Percentiles rank a stretch among this genome's conserved stretches.
phyloP scores from a whole-genome alignment of 768 basidiomycete genomes.

The Serendipita indica region DNA sequence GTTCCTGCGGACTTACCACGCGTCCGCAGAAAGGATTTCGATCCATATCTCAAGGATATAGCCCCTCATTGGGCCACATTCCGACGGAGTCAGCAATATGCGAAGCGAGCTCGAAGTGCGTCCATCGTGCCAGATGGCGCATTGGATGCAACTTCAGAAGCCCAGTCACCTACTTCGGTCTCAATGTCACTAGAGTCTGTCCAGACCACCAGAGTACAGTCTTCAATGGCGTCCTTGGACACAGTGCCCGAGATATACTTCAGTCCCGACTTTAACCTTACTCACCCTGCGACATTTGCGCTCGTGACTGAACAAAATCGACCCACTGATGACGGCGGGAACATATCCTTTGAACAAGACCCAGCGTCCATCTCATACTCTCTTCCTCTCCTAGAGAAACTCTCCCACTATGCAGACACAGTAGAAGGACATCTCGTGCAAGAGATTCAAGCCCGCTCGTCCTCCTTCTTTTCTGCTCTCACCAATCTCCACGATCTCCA shows the following conservation, averaged over 20 bases:
- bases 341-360: constrained; percentile 26
- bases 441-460: constrained; percentile 80
- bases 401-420: constrained; percentile 84
- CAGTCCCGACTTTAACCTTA: constrained; percentile 57
- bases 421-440: constrained; percentile 88
- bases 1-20: constrained; percentile 64
- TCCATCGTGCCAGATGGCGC: background rate
- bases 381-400: constrained; percentile 67
- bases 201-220: constrained; percentile 16
- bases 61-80: constrained; percentile 66
- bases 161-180: background rate
- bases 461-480: constrained; percentile 92
- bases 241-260: constrained; percentile 76
- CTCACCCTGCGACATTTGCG: constrained; percentile 62
- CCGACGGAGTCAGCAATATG: constrained; percentile 26
- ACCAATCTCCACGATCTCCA: constrained; percentile 88
- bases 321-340: background rate
- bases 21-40: constrained; percentile 70
- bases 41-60: constrained; percentile 60
- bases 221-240: constrained; percentile 50
- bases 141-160: background rate
- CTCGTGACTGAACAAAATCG: constrained; percentile 49
- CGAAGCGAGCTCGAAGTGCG: background rate
- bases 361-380: constrained; percentile 50
- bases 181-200: constrained; percentile 14